Evolutionary conservation across 1,284 basidiomycete genomes (phyloP), one percentile per base, ranked within the genome.

Genomic region (Xerocomus nothofagi): DNA sequence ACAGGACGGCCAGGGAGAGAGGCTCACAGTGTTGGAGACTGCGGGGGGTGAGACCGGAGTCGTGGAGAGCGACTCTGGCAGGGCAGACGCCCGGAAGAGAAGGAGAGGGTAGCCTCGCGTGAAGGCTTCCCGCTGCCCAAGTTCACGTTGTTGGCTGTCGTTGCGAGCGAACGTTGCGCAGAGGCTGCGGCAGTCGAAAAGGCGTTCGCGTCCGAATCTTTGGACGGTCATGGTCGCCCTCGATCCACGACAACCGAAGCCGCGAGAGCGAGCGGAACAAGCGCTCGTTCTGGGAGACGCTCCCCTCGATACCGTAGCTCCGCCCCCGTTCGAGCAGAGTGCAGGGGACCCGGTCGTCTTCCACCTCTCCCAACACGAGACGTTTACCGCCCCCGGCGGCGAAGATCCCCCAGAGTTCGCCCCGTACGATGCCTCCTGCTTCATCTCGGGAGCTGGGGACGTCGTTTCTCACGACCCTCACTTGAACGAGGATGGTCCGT

Each of bases 381-480:
- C 41, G 26, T 50, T 60, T 53, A 41, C 56, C 40, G 39, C 59
- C n/a, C 54, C 51, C 6, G 62, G 58, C 9, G 67, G 65, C 29
- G 71, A 78, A 51, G 74, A 74, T 15, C 77, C 86, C 1, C 86
- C 86, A 4, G 70, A 68, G 4, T 89, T 88, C 57, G 60, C 80
- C 3, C 77, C 76, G 0, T 88, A 88, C 58, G 66, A 80, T 9
- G 82, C 87, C 23, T 77, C 84, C 50, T 80, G 74, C 66, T 81
- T 79, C 54, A 68, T 75, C 30, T 72, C 72, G 0, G 71, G 67
- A n/a, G 55, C 69, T 34, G 78, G 79, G 3, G 68, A 80, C 39
- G 71, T 86, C 47, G 69, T 88, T 50, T 86, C 84, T 18, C 87
- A 88, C 66, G 86, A 89, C 60, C 71, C 67, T 12, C 86, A 88